Percentiles rank a stretch among this genome's conserved stretches.
Evolutionary conservation across 345 rosid genomes (phyloP).

Genomic region (Punica granatum): DNA sequence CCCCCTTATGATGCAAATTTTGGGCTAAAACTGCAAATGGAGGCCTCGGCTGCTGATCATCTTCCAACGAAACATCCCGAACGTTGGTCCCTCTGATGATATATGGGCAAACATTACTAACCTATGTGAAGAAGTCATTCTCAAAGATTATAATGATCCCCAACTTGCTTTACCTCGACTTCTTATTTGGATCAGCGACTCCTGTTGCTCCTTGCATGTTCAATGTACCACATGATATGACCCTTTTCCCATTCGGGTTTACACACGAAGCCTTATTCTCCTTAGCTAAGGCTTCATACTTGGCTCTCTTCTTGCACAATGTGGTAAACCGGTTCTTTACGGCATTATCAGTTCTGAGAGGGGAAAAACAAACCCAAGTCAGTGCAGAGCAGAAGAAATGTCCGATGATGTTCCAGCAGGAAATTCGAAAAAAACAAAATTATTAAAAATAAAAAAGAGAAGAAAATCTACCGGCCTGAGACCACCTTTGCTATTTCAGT

Average conservation of each 20-base stretch:
- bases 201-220: slow-evolving; percentile 32
- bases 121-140: neutral
- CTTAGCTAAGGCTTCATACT: slow-evolving; percentile 79
- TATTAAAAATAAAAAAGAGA: neutral
- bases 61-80: slow-evolving; percentile 32
- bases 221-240: slow-evolving; percentile 35
- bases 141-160: neutral
- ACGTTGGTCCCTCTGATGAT: slow-evolving; percentile 72
- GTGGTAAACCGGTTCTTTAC: slow-evolving; percentile 98
- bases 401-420: neutral
- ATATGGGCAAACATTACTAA: neutral
- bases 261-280: slow-evolving; percentile 48
- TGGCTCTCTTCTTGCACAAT: slow-evolving; percentile 95
- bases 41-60: slow-evolving; percentile 54
- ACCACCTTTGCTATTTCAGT: slow-evolving; percentile 99
- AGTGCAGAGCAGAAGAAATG: neutral
- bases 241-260: slow-evolving; percentile 67
- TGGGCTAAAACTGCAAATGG: slow-evolving; percentile 56
- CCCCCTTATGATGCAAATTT: slow-evolving; percentile 28
- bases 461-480: slow-evolving; percentile 68
- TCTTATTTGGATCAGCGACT: slow-evolving; percentile 41
- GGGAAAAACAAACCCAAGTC: slow-evolving; percentile 1
- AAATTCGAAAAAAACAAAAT: neutral
- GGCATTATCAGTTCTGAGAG: slow-evolving; percentile 90
- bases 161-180: slow-evolving; percentile 33